A percentile compares a stretch with the other conserved stretches of the same genome.
These are phyloP conservation scores for Dioscorea zingiberensis DNA, from an alignment of 106 monocot species.

Conservation along the genomic window DNA sequence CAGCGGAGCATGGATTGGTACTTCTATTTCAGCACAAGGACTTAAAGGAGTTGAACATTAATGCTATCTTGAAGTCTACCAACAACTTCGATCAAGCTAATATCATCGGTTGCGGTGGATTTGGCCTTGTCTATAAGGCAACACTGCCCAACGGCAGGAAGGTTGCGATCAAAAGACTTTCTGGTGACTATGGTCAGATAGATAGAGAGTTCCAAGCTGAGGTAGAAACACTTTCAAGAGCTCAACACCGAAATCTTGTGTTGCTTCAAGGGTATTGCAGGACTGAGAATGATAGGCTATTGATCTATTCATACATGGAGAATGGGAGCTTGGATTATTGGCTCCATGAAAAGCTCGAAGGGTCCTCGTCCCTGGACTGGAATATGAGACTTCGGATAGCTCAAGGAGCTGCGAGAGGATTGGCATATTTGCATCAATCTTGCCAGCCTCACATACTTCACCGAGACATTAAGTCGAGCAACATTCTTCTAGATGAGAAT, in stretches of 20 bases:
- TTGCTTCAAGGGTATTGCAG: conserved; percentile 24
- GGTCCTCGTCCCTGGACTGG: conserved; percentile 9
- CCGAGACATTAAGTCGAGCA: conserved; percentile 25
- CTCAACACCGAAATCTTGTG: conserved; percentile 19
- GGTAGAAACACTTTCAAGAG: conserved; percentile 17
- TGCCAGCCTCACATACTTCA: conserved; percentile 23
- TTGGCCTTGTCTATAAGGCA: conserved; percentile 18
- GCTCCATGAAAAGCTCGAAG: conserved; percentile 23
- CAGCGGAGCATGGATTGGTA: conserved; percentile 9
- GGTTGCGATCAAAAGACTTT: conserved; percentile 21
- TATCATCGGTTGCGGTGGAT: conserved; percentile 22
- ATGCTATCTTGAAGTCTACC: conserved; percentile 14
- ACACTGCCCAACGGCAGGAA: conserved; percentile 13
- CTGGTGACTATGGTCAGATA: conserved; percentile 21
- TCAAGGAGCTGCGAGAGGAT: conserved; percentile 19
- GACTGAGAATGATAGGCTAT: conserved; percentile 12
- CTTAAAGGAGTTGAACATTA: conserved; percentile 8
- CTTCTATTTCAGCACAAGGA: conserved; percentile 27
- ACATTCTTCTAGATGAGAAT: conserved; percentile 22
- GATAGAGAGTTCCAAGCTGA: conserved; percentile 23
- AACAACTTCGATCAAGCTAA: conserved; percentile 24
- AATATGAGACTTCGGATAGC: conserved; percentile 15
- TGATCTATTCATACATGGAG: conserved; percentile 22
- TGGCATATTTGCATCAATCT: conserved; percentile 23
- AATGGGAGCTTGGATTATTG: conserved; percentile 28